Base-by-base conservation (phyloP, 306 rosid genomes). In the Mimosa bimucronata region DNA sequence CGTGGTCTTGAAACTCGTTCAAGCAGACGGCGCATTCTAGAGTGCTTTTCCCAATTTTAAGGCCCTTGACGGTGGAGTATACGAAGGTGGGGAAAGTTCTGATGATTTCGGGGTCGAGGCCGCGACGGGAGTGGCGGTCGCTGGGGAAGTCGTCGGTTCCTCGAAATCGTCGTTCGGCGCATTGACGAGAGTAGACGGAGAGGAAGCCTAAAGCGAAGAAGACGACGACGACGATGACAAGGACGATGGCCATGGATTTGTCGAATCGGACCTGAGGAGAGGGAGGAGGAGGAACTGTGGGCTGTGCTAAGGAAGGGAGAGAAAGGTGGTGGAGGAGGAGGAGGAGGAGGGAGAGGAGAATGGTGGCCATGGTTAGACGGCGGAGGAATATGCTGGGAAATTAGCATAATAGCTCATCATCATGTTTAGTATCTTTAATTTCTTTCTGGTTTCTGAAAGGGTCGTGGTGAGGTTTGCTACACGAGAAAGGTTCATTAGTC, bases 21-120 rank as follows among this genome's bases (percentile, higher is more conserved):
- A 95, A 74, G 80, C 99, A 95, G 14, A 95, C 97, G n/a, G 98
- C 99, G 78, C 99, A 95, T 78, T 93, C 97, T 4, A 95, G 87
- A 14, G 97, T 23, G 41, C 84, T 88, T 4, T 78, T 57, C 2
- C 98, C 99, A 10, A 93, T 81, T 75, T 91, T 88, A 4, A 78
- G 91, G 0, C 80, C 88, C 79, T 91, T 95, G 29, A 95, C 99
- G 48, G 90, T 45, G 62, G 98, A 90, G 87, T 91, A 95, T 0
- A 89, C 85, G 50, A 95, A 91, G 0, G 93, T 88, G 2, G 99
- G 99, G 42, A 95, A 95, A 2, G 92, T 84, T 3, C 84, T 85
- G 46, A 91, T 87, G 81, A 90, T 71, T 10, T 81, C 85, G 3
- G 79, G 80, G 76, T 91, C 94, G 0, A 94, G 85, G 0, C 98